Base-by-base conservation (phyloP, 2,329 filamentous ascomycete genomes). In the Pleochaeta shiraiana region DNA sequence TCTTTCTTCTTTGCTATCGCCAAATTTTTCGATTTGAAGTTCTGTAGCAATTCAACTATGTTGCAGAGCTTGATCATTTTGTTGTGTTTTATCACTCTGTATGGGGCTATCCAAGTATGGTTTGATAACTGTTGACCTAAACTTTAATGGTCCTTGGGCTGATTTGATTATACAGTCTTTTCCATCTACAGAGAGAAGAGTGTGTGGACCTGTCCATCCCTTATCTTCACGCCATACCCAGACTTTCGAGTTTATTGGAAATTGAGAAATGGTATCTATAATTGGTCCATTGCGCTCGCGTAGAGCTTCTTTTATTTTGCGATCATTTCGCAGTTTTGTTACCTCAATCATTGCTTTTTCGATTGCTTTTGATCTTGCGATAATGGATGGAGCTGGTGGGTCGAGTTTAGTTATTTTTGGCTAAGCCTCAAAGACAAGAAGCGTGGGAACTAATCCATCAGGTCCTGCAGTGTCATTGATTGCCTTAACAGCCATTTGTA, bases 101-200 rank as follows among this genome's bases (percentile, higher is more conserved):
- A n/a, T n/a, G n/a, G n/a, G n/a, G n/a, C n/a, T n/a, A n/a, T 55
- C 47, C 21, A 55, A 33, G 53, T 53, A 50, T 50, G 43, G 43
- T n/a, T 50, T 50, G 6, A 50, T 21, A 16, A 50, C 43, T 16
- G 43, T 11, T 50, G 43, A 50, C 24, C 43, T 50, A 50, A 50
- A 24, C n/a, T 63, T 63, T 31, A 43, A 33, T 24, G 34, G 21
- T 3, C 19, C 24, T 24, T 43, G 33, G 45, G 39, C 34, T 43
- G 60, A n/a, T 50, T 50, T 21, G 65, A 26, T 37, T 11, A 65
- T 59, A 19, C 53, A 50, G n/a, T 24, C 50, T 61, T 21, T 4
- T 14, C 63, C 57, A 55, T 31, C 63, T 24, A n/a, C 31, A 50
- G n/a, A 43, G 14, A 57, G 9, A 28, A 37, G 45, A 34, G 28